phyloP scores from a whole-genome alignment of 23 red algal species.

The Pyropia yezoensis region DNA sequence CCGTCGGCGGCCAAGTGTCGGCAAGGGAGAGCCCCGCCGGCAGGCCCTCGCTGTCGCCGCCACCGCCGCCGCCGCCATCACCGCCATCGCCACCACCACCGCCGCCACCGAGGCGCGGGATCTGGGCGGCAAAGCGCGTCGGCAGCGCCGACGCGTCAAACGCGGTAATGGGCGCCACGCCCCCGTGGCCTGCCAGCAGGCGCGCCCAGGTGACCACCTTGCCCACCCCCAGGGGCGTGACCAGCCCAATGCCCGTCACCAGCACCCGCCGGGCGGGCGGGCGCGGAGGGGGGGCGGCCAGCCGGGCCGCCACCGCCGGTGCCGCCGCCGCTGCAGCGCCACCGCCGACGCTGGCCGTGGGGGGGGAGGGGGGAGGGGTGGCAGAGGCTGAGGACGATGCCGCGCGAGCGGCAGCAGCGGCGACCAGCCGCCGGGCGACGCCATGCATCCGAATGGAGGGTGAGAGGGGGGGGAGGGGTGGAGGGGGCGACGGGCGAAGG shows the following conservation, averaged over 20 bases:
- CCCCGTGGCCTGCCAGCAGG: constrained; percentile 13
- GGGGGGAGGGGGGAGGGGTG: too few relatives aligned
- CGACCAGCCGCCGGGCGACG: too few relatives aligned
- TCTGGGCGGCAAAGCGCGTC: constrained; percentile 27
- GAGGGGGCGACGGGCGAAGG: too few relatives aligned
- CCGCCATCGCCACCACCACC: neutral
- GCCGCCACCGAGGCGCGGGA: constrained; percentile 2
- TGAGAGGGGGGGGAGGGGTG: too few relatives aligned
- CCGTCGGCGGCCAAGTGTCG: neutral
- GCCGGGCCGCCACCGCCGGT: too few relatives aligned
- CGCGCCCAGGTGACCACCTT: constrained; percentile 17
- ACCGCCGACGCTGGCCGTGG: too few relatives aligned
- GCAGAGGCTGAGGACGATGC: too few relatives aligned
- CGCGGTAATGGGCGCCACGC: constrained; percentile 6
- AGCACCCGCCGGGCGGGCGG: constrained; percentile 30
- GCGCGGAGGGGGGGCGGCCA: neutral
- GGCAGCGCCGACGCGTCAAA: constrained; percentile 41
- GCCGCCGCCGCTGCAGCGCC: too few relatives aligned
- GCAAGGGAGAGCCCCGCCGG: neutral
- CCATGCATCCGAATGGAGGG: too few relatives aligned
- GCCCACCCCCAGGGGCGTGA: constrained; percentile 59
- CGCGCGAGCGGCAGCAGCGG: too few relatives aligned
- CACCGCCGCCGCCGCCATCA: neutral
- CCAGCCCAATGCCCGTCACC: constrained; percentile 78
- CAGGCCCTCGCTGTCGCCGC: too few relatives aligned